Base-by-base conservation (phyloP, 805 yeast species). In the Cyberlindnera maritima region DNA sequence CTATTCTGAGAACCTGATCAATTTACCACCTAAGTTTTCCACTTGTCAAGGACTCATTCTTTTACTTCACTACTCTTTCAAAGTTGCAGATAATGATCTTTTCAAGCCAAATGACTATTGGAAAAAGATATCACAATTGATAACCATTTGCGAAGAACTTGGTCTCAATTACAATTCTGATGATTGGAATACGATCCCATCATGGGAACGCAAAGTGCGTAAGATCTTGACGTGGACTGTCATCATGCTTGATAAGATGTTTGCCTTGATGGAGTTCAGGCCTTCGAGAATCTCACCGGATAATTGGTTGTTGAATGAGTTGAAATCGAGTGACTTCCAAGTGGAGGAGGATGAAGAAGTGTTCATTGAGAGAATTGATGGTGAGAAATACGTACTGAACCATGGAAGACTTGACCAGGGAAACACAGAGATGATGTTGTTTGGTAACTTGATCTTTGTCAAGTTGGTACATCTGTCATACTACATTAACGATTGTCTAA, bases 11-110 rank as follows among this genome's bases (percentile, higher is more conserved):
- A 55, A 56, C 32, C 33, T 60, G 19, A 54, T 54, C 17, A 59
- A 59, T 38, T 34, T 55, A 10, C 58, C 68, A 2, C 58, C 58
- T 29, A 62, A 69, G 28, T 56, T 68, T 23, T 63, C 72, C 4
- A 66, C 68, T 2, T 60, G 71, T 17, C 77, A 72, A 52, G 72
- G 71, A 0, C 65, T 72, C 4, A 50, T 72, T 23, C 52, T 72
- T 23, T 49, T 72, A 21, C 37, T 62, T 31, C 58, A 63, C 36
- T 63, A 64, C 44, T 33, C 52, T 2, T 50, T 51, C 43, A 41
- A 36, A 21, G 38, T 41, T 7, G 47, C 46, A 4, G 40, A 46
- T 14, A 50, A 49, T 15, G 44, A 44, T 17, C n/a, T 49, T 29
- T 52, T 48, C 44, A 43, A 28, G n/a, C 49, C 48, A 4, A 49